These are phyloP conservation scores for Poronia punctata DNA, from an alignment of 495 filamentous ascomycete genomes.

Conservation along the genomic window DNA sequence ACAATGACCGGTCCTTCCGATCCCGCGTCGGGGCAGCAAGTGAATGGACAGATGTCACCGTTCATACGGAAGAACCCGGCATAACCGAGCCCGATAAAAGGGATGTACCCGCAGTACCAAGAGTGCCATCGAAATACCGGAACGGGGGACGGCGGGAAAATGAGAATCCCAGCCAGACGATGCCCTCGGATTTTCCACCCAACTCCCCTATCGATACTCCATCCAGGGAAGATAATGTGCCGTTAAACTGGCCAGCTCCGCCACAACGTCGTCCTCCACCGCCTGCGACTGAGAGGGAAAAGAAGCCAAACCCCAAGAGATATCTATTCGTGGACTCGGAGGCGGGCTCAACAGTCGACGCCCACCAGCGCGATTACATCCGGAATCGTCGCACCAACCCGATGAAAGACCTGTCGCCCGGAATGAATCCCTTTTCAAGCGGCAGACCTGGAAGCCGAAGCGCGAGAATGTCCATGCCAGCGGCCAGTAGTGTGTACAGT, in stretches of 20 bases:
- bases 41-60: slow-evolving; percentile 17
- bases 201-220: neutral
- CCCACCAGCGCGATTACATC: slow-evolving; percentile 2
- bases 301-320: neutral
- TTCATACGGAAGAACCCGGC: slow-evolving; percentile 7
- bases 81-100: neutral
- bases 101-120: slow-evolving; percentile 12
- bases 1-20: no score
- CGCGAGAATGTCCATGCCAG: neutral
- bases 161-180: no score
- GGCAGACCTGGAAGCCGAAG: neutral
- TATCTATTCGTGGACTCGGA: slow-evolving; percentile 1
- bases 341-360: neutral
- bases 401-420: neutral
- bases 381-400: slow-evolving; percentile 1
- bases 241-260: slow-evolving; percentile 7
- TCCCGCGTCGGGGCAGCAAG: neutral
- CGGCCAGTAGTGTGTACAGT: no score
- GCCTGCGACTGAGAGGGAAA: neutral
- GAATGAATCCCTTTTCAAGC: neutral
- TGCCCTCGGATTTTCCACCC: no score
- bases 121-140: slow-evolving; percentile 13
- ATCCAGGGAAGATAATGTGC: neutral
- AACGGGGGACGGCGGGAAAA: no score
- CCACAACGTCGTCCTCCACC: neutral